Evolutionary conservation across 2,329 filamentous ascomycete genomes (phyloP).

Genomic region (Fusarium equiseti): DNA sequence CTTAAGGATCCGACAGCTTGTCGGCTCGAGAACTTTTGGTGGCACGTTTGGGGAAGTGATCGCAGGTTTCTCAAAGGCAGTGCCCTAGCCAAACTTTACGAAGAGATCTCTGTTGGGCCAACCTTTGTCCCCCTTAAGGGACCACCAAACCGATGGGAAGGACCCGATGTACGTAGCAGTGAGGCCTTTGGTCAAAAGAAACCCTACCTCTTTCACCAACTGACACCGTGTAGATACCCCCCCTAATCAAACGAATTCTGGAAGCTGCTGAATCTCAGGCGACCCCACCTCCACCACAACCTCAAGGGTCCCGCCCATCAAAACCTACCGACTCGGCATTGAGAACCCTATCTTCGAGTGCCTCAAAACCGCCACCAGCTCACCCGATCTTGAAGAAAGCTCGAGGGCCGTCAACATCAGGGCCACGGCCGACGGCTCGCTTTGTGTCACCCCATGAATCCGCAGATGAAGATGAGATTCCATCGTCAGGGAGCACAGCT

Average conservation of each 20-base stretch:
- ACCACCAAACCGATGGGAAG: constrained; percentile 66
- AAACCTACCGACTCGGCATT: constrained; percentile 42
- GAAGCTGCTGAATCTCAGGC: constrained; percentile 40
- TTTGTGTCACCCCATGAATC: constrained; percentile 68
- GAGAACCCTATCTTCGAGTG: constrained; percentile 54
- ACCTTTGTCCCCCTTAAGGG: constrained; percentile 68
- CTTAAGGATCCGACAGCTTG: constrained; percentile 72
- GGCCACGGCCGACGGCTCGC: constrained; percentile 70
- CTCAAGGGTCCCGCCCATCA: constrained; percentile 29
- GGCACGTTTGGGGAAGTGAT: constrained; percentile 73
- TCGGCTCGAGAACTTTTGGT: constrained; percentile 74
- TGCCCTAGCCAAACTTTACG: constrained; percentile 66
- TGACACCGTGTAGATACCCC: constrained; percentile 45
- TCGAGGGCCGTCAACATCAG: constrained; percentile 64
- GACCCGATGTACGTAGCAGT: constrained; percentile 57
- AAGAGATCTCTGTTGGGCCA: constrained; percentile 68
- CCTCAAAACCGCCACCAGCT: constrained; percentile 60
- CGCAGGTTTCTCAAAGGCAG: constrained; percentile 64
- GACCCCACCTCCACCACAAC: constrained; percentile 29
- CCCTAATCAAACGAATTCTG: constrained; percentile 49
- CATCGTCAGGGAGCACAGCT: constrained; percentile 57
- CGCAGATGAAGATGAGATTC: constrained; percentile 58
- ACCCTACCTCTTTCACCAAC: constrained; percentile 12
- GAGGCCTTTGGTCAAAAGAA: background rate
- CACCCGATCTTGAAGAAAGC: constrained; percentile 72